phyloP scores from a whole-genome alignment of 1,284 basidiomycete genomes.

The Ustilago bromivora region DNA sequence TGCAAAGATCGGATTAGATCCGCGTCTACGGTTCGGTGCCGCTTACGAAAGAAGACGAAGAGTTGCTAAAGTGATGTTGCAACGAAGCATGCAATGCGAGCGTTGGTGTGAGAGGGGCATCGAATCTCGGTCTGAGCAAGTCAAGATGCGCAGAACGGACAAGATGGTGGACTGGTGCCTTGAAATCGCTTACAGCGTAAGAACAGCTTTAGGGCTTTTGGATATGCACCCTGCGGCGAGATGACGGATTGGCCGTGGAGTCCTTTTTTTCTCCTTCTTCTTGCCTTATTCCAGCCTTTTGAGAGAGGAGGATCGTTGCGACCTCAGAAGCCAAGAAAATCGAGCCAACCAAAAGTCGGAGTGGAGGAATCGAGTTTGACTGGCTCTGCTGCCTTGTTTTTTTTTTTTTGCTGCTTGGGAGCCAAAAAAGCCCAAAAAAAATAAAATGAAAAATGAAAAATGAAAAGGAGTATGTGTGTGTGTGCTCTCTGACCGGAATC shows the following conservation, averaged over 20 bases:
- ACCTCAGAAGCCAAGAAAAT: too few relatives aligned
- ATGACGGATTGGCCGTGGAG: slow-evolving; percentile 21
- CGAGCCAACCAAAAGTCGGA: neutral
- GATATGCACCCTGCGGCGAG: slow-evolving; percentile 27
- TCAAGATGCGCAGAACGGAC: neutral
- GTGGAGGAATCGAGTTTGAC: neutral
- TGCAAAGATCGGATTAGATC: neutral
- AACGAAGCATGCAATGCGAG: neutral
- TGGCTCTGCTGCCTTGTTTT: neutral
- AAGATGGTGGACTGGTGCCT: neutral
- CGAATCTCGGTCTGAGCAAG: neutral
- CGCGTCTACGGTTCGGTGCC: neutral
- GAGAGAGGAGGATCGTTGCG: too few relatives aligned
- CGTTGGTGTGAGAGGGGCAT: too few relatives aligned
- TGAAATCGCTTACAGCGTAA: neutral
- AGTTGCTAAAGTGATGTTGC: neutral
- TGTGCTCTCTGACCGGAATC: neutral
- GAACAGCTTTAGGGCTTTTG: neutral
- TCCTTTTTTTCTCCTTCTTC: neutral
- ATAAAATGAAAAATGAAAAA: too few relatives aligned
- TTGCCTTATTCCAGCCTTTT: slow-evolving; percentile 7
- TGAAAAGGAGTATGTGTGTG: neutral
- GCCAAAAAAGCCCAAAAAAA: neutral
- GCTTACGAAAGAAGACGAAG: neutral
- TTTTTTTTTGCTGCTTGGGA: neutral